Evolutionary conservation across 2,329 filamentous ascomycete genomes (phyloP).

Genomic region (Remersonia thermophila): DNA sequence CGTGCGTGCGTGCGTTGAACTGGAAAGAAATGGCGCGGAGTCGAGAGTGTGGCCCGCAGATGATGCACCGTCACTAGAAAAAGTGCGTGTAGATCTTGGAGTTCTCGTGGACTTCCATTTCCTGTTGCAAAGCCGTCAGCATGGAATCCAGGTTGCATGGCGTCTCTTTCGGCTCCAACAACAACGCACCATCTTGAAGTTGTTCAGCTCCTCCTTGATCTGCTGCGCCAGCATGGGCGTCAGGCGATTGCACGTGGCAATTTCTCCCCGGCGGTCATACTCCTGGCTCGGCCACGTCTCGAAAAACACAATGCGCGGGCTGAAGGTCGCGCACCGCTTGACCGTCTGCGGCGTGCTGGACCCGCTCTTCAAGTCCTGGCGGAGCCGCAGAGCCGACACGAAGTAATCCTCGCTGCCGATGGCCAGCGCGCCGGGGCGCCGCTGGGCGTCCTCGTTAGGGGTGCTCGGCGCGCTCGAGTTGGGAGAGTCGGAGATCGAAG

Average conservation of each 20-base stretch:
- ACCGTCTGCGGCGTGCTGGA: conserved; percentile 62
- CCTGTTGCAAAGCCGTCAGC: conserved; percentile 45
- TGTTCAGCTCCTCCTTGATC: conserved; percentile 98
- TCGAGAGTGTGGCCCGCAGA: too few relatives aligned
- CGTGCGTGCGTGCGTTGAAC: too few relatives aligned
- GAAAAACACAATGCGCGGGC: conserved; percentile 84
- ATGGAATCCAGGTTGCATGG: background rate
- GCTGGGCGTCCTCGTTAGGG: conserved; percentile 62
- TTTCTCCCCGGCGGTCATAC: conserved; percentile 89
- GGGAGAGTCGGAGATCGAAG: conserved; percentile 61
- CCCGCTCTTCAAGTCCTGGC: conserved; percentile 65
- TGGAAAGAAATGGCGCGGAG: too few relatives aligned
- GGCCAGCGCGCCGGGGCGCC: conserved; percentile 55
- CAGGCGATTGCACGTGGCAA: conserved; percentile 93
- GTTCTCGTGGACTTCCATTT: conserved; percentile 99
- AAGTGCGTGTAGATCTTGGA: conserved; percentile 99
- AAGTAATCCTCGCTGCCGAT: conserved; percentile 87
- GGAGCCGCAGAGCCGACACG: conserved; percentile 59
- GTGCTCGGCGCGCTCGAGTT: conserved; percentile 80
- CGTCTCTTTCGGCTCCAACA: too few relatives aligned
- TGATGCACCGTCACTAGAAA: too few relatives aligned
- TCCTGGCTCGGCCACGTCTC: conserved; percentile 94
- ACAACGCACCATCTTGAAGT: conserved; percentile 85
- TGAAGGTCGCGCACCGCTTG: conserved; percentile 63
- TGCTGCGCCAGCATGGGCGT: conserved; percentile 96